Conservation (phyloP, 164 flowering plant species). For the Hamamelis virginiana region DNA sequence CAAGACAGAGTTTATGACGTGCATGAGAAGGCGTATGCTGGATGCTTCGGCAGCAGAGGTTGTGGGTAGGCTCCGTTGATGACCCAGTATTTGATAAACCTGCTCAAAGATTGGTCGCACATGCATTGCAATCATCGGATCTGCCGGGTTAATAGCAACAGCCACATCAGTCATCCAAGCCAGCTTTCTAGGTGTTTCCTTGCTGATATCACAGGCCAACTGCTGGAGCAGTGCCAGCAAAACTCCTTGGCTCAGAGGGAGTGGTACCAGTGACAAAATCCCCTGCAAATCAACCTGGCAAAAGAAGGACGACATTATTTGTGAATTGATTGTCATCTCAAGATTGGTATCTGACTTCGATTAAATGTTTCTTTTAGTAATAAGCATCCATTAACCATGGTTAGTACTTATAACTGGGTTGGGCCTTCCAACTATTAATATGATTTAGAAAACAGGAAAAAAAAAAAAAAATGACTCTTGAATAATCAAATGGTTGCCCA, state of each 20-base stretch:
- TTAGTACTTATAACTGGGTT: too few species aligned
- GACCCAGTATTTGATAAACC: slow-evolving; percentile 76
- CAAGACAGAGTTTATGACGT: slow-evolving; percentile 75
- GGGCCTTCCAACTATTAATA: too few species aligned
- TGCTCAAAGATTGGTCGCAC: slow-evolving; percentile 87
- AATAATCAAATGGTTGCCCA: too few species aligned
- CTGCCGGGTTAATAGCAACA: slow-evolving; percentile 67
- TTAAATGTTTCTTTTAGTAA: too few species aligned
- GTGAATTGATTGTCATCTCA: too few species aligned
- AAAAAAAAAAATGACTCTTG: too few species aligned
- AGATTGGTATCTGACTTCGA: too few species aligned
- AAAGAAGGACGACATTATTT: background rate
- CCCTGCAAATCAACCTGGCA: slow-evolving; percentile 76
- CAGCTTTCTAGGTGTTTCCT: slow-evolving; percentile 64
- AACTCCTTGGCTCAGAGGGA: slow-evolving; percentile 90
- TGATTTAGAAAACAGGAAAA: too few species aligned
- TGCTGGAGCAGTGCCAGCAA: slow-evolving; percentile 91
- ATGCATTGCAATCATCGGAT: slow-evolving; percentile 70
- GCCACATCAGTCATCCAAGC: slow-evolving; percentile 88
- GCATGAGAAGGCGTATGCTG: slow-evolving; percentile 75
- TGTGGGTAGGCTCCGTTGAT: slow-evolving; percentile 55
- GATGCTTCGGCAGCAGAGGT: slow-evolving; percentile 39
- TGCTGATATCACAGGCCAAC: slow-evolving; percentile 73
- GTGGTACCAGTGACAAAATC: slow-evolving; percentile 54
- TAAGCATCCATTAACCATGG: too few species aligned